A percentile compares a stretch with the other conserved stretches of the same genome.
These are phyloP conservation scores for Termitomyces sp. DNA, from an alignment of 768 basidiomycete genomes.

Conservation along the genomic window DNA sequence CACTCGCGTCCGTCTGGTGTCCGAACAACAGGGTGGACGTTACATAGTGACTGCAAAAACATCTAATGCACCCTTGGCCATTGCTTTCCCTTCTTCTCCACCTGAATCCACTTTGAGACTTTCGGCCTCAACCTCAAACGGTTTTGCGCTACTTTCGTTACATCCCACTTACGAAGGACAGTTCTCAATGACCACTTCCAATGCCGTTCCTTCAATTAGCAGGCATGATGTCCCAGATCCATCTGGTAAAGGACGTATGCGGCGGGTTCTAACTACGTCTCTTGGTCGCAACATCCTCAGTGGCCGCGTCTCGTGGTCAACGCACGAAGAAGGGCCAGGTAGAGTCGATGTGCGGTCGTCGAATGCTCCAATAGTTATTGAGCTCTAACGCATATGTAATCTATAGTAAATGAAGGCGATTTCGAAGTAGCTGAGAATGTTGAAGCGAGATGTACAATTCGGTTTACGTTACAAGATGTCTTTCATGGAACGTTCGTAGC, in stretches of 20 bases:
- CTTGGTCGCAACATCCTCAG: conserved; percentile 2
- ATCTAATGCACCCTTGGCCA: conserved; percentile 26
- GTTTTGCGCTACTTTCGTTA: conserved; percentile 27
- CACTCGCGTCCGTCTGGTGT: conserved; percentile 27
- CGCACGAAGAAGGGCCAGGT: conserved; percentile 13
- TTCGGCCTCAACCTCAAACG: conserved; percentile 28
- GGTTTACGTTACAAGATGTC: too few relatives aligned
- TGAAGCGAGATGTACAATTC: too few relatives aligned
- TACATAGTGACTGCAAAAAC: conserved; percentile 30
- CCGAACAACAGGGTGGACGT: conserved; percentile 25
- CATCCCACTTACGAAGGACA: conserved; percentile 35
- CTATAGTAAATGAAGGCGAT: too few relatives aligned
- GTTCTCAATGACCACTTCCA: conserved; percentile 20
- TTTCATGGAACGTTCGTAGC: too few relatives aligned
- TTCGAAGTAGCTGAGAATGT: too few relatives aligned
- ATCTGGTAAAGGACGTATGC: conserved; percentile 19
- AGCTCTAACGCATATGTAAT: conserved; percentile 5
- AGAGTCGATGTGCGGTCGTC: conserved; percentile 12
- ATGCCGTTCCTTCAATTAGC: conserved; percentile 4
- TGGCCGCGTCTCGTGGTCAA: conserved; percentile 18
- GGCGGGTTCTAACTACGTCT: conserved; percentile 7
- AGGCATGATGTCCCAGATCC: conserved; percentile 18
- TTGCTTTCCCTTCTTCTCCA: conserved; percentile 30
- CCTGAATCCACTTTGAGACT: conserved; percentile 31
- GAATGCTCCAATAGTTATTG: conserved; percentile 13